These are phyloP conservation scores for Beauveria brongniartii DNA, from an alignment of 2,329 filamentous ascomycete species.

Conservation along the genomic window DNA sequence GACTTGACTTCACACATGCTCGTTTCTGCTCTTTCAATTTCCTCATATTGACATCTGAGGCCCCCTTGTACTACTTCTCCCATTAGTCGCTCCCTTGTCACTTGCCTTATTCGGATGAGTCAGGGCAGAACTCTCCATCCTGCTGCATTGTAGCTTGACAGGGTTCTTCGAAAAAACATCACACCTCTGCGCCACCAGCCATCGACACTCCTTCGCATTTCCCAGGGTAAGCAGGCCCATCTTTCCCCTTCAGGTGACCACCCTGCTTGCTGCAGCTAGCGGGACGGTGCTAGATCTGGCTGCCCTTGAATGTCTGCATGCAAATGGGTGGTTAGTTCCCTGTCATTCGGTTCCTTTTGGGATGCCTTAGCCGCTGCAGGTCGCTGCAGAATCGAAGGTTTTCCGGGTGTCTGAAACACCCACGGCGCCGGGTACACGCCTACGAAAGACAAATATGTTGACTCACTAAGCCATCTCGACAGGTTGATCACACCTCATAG, in stretches of 20 bases:
- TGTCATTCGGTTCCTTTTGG: not conserved
- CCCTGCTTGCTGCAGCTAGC: not conserved
- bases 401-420: not conserved
- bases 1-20: not conserved
- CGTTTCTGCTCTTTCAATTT: not conserved
- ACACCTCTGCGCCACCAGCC: not conserved
- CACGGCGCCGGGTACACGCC: not conserved
- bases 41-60: not conserved
- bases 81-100: not conserved
- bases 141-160: conserved; percentile 4
- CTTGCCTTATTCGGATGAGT: not conserved
- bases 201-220: not conserved
- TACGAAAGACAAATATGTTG: not conserved
- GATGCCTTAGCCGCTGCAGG: not conserved
- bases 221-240: conserved; percentile 1
- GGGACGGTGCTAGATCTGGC: not conserved
- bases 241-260: conserved; percentile 1
- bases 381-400: not conserved
- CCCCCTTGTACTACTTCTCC: not conserved
- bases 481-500: not conserved
- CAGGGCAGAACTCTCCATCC: not conserved
- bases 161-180: not conserved
- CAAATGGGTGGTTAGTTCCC: conserved; percentile 1
- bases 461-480: not conserved
- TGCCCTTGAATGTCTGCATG: not conserved